Percentiles rank a stretch among this genome's conserved stretches.
phyloP scores from a whole-genome alignment of 768 basidiomycete species.

The Auriscalpium vulgare region DNA sequence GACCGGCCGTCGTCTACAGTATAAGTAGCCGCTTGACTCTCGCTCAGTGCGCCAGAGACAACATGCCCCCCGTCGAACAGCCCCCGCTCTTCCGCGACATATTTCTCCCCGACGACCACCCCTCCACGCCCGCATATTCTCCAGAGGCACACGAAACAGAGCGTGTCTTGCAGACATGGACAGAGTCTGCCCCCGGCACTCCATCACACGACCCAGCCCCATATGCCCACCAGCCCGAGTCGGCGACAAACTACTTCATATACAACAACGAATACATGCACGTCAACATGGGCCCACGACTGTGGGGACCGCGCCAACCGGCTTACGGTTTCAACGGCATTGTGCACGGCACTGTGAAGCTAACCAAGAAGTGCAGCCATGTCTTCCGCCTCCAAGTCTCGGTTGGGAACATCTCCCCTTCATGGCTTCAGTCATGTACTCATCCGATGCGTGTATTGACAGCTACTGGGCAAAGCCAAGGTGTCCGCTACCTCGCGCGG shows the following conservation, averaged over 20 bases:
- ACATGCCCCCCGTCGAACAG: too few species aligned
- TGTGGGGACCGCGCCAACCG: slow-evolving; percentile 31
- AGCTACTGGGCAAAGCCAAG: slow-evolving; percentile 33
- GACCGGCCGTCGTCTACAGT: too few species aligned
- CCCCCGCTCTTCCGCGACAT: too few species aligned
- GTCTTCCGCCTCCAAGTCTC: slow-evolving; percentile 31
- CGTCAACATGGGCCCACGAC: slow-evolving; percentile 32
- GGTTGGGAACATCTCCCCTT: slow-evolving; percentile 19
- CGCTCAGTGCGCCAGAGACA: too few species aligned
- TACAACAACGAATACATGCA: slow-evolving; percentile 33
- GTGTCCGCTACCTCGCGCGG: slow-evolving; percentile 26
- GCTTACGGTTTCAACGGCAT: slow-evolving; percentile 34
- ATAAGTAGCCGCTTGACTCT: too few species aligned
- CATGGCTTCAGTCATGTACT: background rate
- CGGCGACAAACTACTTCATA: slow-evolving; percentile 7
- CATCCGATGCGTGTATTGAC: background rate
- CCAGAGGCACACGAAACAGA: background rate
- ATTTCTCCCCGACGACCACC: background rate
- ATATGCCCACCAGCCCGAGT: background rate
- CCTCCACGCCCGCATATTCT: slow-evolving; percentile 7
- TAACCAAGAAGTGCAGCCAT: slow-evolving; percentile 28
- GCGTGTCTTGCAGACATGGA: background rate
- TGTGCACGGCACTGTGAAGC: slow-evolving; percentile 31
- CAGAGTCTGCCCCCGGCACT: background rate
- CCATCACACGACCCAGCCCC: background rate